Evolutionary conservation across 208 protist species (phyloP).

Genomic region (Naegleria gruberi): DNA sequence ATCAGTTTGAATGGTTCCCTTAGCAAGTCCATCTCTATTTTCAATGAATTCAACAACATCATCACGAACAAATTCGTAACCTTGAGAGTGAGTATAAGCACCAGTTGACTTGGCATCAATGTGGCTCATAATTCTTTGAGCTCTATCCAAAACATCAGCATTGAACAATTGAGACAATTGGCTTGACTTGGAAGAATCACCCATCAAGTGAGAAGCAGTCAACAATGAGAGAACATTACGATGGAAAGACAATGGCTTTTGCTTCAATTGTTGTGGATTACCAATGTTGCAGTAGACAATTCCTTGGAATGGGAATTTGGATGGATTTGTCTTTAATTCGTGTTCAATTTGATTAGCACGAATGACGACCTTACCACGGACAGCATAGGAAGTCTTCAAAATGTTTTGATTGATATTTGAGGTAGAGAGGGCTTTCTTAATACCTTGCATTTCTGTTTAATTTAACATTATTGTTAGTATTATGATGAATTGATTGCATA

Average conservation of each 20-base stretch:
- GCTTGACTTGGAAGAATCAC: constrained; percentile 32
- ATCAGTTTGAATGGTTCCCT: constrained; percentile 40
- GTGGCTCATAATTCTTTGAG: constrained; percentile 53
- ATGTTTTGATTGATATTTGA: constrained; percentile 54
- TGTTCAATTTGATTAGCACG: constrained; percentile 62
- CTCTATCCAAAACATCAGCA: constrained; percentile 74
- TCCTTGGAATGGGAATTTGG: constrained; percentile 54
- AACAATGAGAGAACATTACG: constrained; percentile 51
- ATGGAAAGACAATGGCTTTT: constrained; percentile 91
- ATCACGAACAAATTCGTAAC: constrained; percentile 66
- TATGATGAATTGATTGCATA: no score
- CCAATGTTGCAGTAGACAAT: constrained; percentile 98
- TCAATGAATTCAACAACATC: constrained; percentile 87
- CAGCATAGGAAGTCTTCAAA: constrained; percentile 66
- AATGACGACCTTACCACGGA: constrained; percentile 67
- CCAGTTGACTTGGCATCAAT: constrained; percentile 62
- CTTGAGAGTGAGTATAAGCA: constrained; percentile 91
- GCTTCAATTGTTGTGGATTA: constrained; percentile 91
- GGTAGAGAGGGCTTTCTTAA: neutral
- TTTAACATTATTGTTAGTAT: no score
- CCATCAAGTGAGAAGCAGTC: constrained; percentile 58
- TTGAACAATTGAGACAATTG: constrained; percentile 57
- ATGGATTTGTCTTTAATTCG: constrained; percentile 42
- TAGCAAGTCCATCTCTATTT: constrained; percentile 67
- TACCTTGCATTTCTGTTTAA: neutral